A percentile compares a stretch with the other conserved stretches of the same genome.
phyloP scores from a whole-genome alignment of 495 filamentous ascomycete genomes.

The Aspergillus panamensis region DNA sequence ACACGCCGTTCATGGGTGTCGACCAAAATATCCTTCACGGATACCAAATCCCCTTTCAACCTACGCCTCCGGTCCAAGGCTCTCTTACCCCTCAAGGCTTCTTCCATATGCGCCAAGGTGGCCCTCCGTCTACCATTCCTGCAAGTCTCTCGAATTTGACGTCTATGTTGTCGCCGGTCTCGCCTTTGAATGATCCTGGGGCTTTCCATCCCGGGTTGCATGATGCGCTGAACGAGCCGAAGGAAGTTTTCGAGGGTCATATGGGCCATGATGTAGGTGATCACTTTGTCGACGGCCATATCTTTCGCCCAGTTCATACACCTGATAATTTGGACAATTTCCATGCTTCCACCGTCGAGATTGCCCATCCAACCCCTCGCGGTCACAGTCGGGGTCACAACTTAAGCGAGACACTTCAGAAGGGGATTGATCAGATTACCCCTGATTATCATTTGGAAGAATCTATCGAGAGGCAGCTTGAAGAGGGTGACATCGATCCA shows the following conservation, averaged over 20 bases:
- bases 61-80: constrained; percentile 43
- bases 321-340: constrained; percentile 40
- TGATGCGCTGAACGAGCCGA: constrained; percentile 16
- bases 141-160: constrained; percentile 37
- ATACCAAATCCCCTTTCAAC: constrained; percentile 44
- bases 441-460: constrained; percentile 74
- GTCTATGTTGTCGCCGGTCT: constrained; percentile 46
- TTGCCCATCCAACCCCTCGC: constrained; percentile 63
- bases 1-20: constrained; percentile 42
- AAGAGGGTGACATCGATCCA: constrained; percentile 55
- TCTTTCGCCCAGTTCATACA: constrained; percentile 31
- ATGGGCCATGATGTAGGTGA: constrained; percentile 25
- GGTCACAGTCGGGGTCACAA: constrained; percentile 58
- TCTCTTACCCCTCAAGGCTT: constrained; percentile 45
- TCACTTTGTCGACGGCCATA: constrained; percentile 21
- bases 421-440: constrained; percentile 75
- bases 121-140: constrained; percentile 27
- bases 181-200: constrained; percentile 39
- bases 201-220: constrained; percentile 35
- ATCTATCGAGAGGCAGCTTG: constrained; percentile 65
- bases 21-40: constrained; percentile 39
- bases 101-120: constrained; percentile 38
- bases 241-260: constrained; percentile 27
- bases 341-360: constrained; percentile 49
- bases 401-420: constrained; percentile 70